Base-by-base conservation (phyloP, 495 filamentous ascomycete species). In the Antarctomyces pellizariae region DNA sequence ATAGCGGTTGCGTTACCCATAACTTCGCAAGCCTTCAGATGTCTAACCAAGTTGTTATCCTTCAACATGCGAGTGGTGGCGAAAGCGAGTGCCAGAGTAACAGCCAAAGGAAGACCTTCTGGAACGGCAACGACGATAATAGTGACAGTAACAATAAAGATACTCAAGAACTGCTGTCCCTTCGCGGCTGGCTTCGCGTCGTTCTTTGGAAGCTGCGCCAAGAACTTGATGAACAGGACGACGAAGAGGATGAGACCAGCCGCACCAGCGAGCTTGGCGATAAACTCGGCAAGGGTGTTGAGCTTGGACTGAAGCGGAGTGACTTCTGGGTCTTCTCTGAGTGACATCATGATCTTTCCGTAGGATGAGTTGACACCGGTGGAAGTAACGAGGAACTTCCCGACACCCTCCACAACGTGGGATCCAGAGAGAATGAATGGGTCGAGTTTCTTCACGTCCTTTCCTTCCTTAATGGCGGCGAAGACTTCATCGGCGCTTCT, bases 1-100 rank as follows among this genome's bases (percentile, higher is more conserved):
- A 95, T 77, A 1, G 78, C 84, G 0, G 83, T 91, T 3, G 84
- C 84, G 47, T 92, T 92, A 13, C 84, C 84, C 84, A 95, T 95
- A n/a, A 84, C 89, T 47, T 95, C 84, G 47, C 84, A 95, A 23
- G 84, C 83, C 38, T 79, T 71, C 20, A 95, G 56, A 30, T 84
- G 63, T 15, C 84, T 76, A 26, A 95, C 84, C 25, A 95, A 48
- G 36, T 93, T 93, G 49, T 91, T 84, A 39, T 93, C 84, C 46
- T 76, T 86, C 24, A 92, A 54, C 84, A 95, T 95, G 14, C 80
- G 60, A 12, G 72, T 92, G 1, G 84, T 95, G 11, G 84, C 84
- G 47, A 91, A 93, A 20, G 84, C 84, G 13, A 95, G 59, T 23
- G 84, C 84, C 25, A 95, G 56, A 1, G 84, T 95, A 7, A 95